Percentiles rank a stretch among this genome's conserved stretches.
phyloP scores from a whole-genome alignment of 2,329 filamentous ascomycete genomes.

The Fusarium euwallaceae region DNA sequence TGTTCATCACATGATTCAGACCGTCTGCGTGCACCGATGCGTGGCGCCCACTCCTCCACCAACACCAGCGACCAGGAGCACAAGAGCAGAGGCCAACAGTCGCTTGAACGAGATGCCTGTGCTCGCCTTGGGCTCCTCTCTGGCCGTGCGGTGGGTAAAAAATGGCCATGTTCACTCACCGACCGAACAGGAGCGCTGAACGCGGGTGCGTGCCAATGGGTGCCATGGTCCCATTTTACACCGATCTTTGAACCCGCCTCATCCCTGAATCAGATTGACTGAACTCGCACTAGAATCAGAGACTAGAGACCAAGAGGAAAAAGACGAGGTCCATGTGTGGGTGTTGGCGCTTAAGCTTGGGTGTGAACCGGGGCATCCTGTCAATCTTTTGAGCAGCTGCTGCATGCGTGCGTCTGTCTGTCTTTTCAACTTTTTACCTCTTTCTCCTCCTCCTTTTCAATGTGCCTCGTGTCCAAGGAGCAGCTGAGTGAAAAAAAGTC shows the following conservation, averaged over 20 bases:
- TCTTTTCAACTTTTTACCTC: background rate
- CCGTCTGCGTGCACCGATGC: constrained; percentile 41
- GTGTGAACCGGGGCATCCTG: background rate
- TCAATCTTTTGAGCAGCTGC: background rate
- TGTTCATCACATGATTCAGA: constrained; percentile 44
- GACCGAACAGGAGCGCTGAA: background rate
- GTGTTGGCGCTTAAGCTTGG: constrained; percentile 34
- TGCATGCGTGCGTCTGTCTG: background rate
- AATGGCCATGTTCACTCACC: background rate
- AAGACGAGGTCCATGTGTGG: constrained; percentile 28
- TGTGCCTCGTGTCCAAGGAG: background rate
- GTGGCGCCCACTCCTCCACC: constrained; percentile 38
- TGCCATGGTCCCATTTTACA: background rate
- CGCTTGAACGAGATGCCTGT: constrained; percentile 3
- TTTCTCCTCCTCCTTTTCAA: background rate
- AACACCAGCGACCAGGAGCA: constrained; percentile 25
- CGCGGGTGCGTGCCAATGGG: background rate
- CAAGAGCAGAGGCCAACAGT: constrained; percentile 2
- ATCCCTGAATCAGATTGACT: constrained; percentile 12
- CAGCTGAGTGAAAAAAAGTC: background rate
- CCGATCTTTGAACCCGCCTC: background rate
- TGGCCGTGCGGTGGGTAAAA: background rate
- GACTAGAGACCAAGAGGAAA: constrained; percentile 10
- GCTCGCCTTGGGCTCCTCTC: background rate
- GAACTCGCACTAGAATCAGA: constrained; percentile 6